Conservation (phyloP, 2,329 filamentous ascomycete genomes). For the Aspergillus persii region DNA sequence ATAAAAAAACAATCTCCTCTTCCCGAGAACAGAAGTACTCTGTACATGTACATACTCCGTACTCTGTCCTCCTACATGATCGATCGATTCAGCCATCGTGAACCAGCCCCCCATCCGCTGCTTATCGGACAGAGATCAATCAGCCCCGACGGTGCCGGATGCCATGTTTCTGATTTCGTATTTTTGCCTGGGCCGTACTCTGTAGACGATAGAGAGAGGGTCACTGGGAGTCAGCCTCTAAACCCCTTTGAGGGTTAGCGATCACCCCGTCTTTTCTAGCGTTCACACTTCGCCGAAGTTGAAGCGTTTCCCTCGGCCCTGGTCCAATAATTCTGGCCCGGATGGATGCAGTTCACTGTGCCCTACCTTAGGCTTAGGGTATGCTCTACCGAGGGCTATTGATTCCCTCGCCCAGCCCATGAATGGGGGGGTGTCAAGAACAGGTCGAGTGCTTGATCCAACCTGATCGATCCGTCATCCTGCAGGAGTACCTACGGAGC, state of each 20-base stretch:
- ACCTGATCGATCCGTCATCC: background rate
- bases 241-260: background rate
- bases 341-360: background rate
- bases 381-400: constrained; percentile 3
- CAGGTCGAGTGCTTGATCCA: no score
- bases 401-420: background rate
- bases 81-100: no score
- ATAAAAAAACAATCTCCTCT: background rate
- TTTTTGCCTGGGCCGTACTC: background rate
- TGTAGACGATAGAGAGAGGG: no score
- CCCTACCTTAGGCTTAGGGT: background rate
- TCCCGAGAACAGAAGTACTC: background rate
- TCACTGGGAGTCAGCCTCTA: background rate
- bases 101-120: background rate
- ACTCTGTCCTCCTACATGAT: no score
- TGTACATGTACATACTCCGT: no score
- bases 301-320: background rate
- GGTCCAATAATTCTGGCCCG: constrained; percentile 2
- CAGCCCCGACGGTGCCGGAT: background rate
- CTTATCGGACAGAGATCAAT: background rate
- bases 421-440: background rate
- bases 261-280: background rate
- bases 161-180: background rate
- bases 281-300: background rate
- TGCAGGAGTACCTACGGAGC: background rate